A percentile compares a stretch with the other conserved stretches of the same genome.
Evolutionary conservation across 1,284 basidiomycete genomes (phyloP).

Genomic region (Meira miltonrushii): DNA sequence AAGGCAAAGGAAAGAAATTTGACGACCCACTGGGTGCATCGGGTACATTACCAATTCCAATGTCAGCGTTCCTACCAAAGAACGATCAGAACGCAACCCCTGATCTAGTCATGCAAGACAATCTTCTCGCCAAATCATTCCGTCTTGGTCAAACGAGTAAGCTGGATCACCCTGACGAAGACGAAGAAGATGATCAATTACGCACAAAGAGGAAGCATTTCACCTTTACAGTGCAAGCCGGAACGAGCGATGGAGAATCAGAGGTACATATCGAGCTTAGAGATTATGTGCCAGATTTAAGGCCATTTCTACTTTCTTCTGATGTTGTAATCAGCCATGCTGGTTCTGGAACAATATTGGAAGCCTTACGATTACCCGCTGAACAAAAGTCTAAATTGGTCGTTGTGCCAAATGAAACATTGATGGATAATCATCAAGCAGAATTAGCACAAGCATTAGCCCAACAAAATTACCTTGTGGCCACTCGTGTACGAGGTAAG

Average conservation of each 20-base stretch:
- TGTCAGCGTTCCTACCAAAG: no score
- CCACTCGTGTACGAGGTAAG: not conserved
- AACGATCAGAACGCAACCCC: no score
- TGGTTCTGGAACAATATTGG: conserved; percentile 80
- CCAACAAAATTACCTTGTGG: not conserved
- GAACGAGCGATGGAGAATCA: no score
- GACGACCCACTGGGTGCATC: not conserved
- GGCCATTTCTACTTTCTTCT: conserved; percentile 1
- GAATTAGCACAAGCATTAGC: conserved; percentile 73
- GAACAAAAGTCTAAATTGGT: conserved; percentile 63
- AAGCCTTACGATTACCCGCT: conserved; percentile 64
- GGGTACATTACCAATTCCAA: no score
- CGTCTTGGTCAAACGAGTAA: no score
- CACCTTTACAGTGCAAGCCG: no score
- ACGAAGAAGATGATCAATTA: no score
- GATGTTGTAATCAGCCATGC: conserved; percentile 10
- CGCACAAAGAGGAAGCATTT: no score
- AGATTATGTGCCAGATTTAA: conserved; percentile 6
- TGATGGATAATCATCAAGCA: conserved; percentile 89
- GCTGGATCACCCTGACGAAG: no score
- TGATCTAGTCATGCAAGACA: no score
- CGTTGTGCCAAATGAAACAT: conserved; percentile 78
- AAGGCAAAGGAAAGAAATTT: not conserved
- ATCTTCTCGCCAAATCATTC: no score
- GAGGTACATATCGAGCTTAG: not conserved